A percentile compares a stretch with the other conserved stretches of the same genome.
Evolutionary conservation across 2,329 filamentous ascomycete species (phyloP).

Genomic region (Penicillium sp.): DNA sequence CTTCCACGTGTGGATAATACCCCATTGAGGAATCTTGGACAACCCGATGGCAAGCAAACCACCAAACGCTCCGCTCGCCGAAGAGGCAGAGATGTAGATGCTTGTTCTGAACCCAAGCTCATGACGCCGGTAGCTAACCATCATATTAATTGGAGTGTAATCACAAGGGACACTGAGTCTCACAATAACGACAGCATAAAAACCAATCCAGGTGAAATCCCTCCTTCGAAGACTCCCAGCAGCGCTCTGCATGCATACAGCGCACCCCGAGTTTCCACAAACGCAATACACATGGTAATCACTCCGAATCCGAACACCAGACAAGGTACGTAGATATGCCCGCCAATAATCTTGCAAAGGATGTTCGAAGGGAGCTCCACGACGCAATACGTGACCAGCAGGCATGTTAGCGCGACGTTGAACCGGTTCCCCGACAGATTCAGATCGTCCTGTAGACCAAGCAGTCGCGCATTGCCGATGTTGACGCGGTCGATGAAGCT

Average conservation of each 20-base stretch:
- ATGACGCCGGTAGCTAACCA: constrained; percentile 16
- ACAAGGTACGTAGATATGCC: constrained; percentile 9
- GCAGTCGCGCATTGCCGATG: constrained; percentile 45
- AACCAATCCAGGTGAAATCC: constrained; percentile 13
- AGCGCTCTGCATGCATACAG: constrained; percentile 13
- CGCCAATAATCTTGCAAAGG: constrained; percentile 13
- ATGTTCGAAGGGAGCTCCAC: constrained; percentile 16
- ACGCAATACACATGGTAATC: constrained; percentile 10
- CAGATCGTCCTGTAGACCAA: constrained; percentile 32
- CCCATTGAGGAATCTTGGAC: constrained; percentile 8
- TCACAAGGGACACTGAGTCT: background rate
- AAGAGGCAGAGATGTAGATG: constrained; percentile 21
- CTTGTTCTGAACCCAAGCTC: constrained; percentile 19
- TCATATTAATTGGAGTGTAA: background rate
- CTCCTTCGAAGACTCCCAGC: constrained; percentile 13
- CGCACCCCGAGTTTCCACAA: constrained; percentile 2
- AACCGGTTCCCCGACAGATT: constrained; percentile 35
- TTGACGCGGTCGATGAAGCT: constrained; percentile 37
- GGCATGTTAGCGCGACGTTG: constrained; percentile 34
- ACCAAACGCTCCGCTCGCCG: constrained; percentile 20
- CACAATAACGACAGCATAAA: constrained; percentile 16
- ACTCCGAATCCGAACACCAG: constrained; percentile 13
- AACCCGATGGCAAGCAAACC: constrained; percentile 17
- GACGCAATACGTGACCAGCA: constrained; percentile 9
- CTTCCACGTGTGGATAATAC: constrained; percentile 15